These are phyloP conservation scores for Coemansia sp. DNA, from an alignment of 192 early-diverging fungal species.

Conservation along the genomic window DNA sequence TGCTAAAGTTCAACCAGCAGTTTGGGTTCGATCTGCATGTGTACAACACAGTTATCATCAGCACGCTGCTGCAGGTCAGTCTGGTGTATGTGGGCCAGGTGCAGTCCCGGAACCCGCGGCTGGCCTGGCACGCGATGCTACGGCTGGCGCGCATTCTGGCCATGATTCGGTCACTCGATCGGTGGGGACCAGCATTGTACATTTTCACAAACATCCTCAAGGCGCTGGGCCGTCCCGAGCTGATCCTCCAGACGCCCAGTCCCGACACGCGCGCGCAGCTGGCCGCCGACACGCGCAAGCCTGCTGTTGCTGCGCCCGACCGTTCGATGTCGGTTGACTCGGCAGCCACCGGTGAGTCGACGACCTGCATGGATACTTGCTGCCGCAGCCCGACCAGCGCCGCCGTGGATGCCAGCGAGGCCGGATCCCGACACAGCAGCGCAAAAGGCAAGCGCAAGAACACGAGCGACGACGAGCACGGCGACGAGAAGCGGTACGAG, in stretches of 20 bases:
- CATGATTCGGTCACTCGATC: conserved; percentile 48
- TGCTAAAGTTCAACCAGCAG: conserved; percentile 50
- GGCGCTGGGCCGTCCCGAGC: conserved; percentile 46
- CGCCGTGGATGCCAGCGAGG: neutral
- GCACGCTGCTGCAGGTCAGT: conserved; percentile 39
- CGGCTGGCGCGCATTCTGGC: conserved; percentile 45
- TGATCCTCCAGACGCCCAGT: conserved; percentile 34
- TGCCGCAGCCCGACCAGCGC: conserved; percentile 1
- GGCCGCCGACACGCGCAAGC: conserved; percentile 19
- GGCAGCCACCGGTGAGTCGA: conserved; percentile 13
- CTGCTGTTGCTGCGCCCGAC: conserved; percentile 1
- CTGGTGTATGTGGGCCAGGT: conserved; percentile 49
- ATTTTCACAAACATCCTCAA: conserved; percentile 53
- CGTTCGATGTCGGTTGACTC: conserved; percentile 35
- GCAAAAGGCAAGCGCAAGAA: conserved; percentile 40
- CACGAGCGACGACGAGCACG: conserved; percentile 16
- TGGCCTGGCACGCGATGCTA: conserved; percentile 49
- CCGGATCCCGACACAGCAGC: neutral
- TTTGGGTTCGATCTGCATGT: conserved; percentile 49
- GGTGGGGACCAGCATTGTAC: conserved; percentile 50
- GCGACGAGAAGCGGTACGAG: conserved; percentile 50
- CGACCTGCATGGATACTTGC: conserved; percentile 17
- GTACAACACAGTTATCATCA: conserved; percentile 32
- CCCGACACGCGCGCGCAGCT: conserved; percentile 34
- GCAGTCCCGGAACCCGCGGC: conserved; percentile 27